Evolutionary conservation across 768 basidiomycete species (phyloP), one percentile per base, ranked within the genome.

Genomic region (Termitomyces sp.): DNA sequence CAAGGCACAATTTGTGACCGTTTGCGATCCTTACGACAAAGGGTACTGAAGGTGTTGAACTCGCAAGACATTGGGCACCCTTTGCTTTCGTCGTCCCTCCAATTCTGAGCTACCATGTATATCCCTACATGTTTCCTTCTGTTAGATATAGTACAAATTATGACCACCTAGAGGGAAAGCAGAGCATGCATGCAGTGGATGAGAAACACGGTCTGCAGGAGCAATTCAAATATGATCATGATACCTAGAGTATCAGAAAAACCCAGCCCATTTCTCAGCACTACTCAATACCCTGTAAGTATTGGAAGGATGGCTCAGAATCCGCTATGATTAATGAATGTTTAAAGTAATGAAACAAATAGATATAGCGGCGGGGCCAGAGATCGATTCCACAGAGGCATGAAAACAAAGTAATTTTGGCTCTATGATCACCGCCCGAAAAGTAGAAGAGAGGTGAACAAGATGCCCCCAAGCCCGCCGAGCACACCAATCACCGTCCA

Each of bases 401-500:
- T 28, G 4, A 28, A 28, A 28, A 28, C 15, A 28, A 22, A 22
- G 20, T 16, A 52, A 54, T 18, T 16, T 28, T n/a, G 28, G 28
- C 28, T 28, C 28, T n/a, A n/a, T 49, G 4, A 12, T 53, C 42
- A 60, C 51, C 70, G 66, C 61, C 70, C 65, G 44, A 78, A 61
- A 48, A 80, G 71, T 55, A 84, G 59, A 57, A 80, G 71, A 7
- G 84, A 81, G 52, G 81, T 84, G 55, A 83, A 77, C 73, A 90
- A 74, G 66, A 87, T 78, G 46, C 87, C 87, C 1, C 76, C 84
- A 16, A 91, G 70, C 2, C 81, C 88, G 3, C 88, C 88, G n/a
- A 89, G 65, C 4, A 81, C 79, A 18, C 86, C 87, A 18, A 90
- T 75, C 33, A 86, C 82, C 15, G 82, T 82, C 83, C 87, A 87